Evolutionary conservation across 2,329 filamentous ascomycete species (phyloP).

Genomic region (Neophaeococcomyces mojaviensis): DNA sequence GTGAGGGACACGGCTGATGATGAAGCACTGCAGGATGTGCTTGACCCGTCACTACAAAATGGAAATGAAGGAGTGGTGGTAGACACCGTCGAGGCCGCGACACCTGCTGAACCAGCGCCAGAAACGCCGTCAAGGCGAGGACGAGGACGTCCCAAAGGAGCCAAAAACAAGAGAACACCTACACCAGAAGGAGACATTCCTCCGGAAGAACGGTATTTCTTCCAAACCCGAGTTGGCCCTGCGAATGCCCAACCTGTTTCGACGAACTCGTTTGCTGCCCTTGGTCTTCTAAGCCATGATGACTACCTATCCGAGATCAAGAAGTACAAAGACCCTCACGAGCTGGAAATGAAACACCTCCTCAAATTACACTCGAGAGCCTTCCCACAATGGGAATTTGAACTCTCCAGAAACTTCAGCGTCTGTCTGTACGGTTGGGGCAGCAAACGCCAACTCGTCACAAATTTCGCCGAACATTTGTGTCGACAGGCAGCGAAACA

Average conservation of each 20-base stretch:
- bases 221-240: slow-evolving; percentile 75
- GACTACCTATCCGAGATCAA: slow-evolving; percentile 73
- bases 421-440: slow-evolving; percentile 89
- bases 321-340: slow-evolving; percentile 61
- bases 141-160: slow-evolving; percentile 48
- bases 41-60: slow-evolving; percentile 10
- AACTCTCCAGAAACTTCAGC: slow-evolving; percentile 78
- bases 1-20: slow-evolving; percentile 23
- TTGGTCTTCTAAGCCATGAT: slow-evolving; percentile 76
- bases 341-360: slow-evolving; percentile 61
- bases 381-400: slow-evolving; percentile 88
- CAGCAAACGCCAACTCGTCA: slow-evolving; percentile 70
- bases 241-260: slow-evolving; percentile 62
- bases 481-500: slow-evolving; percentile 2
- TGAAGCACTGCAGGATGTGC: slow-evolving; percentile 19
- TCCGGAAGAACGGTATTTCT: slow-evolving; percentile 86
- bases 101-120: slow-evolving; percentile 33
- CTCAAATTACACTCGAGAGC: slow-evolving; percentile 68
- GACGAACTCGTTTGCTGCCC: slow-evolving; percentile 68
- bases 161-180: slow-evolving; percentile 58
- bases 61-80: slow-evolving; percentile 28
- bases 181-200: slow-evolving; percentile 76
- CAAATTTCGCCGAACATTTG: slow-evolving; percentile 65
- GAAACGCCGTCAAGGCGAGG: slow-evolving; percentile 49
- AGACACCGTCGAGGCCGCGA: slow-evolving; percentile 28